Base-by-base conservation (phyloP, 2,329 filamentous ascomycete species). In the Trichoderma pleuroti region DNA sequence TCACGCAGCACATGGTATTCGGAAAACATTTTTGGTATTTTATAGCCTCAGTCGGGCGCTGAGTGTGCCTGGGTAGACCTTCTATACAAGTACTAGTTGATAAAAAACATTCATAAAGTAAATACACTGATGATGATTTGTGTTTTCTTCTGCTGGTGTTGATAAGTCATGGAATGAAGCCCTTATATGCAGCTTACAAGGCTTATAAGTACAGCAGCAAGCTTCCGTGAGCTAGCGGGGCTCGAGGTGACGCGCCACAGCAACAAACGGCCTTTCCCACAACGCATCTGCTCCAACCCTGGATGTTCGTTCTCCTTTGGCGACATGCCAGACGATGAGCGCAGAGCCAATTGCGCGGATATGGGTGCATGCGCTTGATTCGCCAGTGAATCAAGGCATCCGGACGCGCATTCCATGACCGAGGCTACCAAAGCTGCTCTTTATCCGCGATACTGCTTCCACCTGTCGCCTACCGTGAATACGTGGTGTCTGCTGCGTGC, bases 381-480 rank as follows among this genome's bases (percentile, higher is more conserved):
- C 26, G 52, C 59, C 39, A 57, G 30, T 62, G 52, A 36, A 56
- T 60, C 52, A 63, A 62, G 42, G 52, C 68, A 64, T n/a, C 56
- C 10, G 34, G 71, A 74, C 73, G 74, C 78, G 72, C 78, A 84
- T 86, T 84, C 82, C 82, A 89, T 89, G 86, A 86, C 80, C 77
- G 80, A 80, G 76, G 75, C 75, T 56, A 71, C 74, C 56, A 72
- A 76, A 70, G 75, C 79, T 72, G 74, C 73, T 68, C 80, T 87
- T 74, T 91, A 91, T 75, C 88, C 87, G 10, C 85, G 86, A 71
- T 90, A 90, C 78, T 90, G 89, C 78, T 90, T 91, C 77, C 81
- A 86, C 72, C 82, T 90, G 34, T 88, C 89, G 18, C 88, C 87
- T 5, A 91, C 89, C 32, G 84, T 87, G 75, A 85, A 85, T 71